These are phyloP conservation scores for Aspergillus sp. DNA, from an alignment of 2,329 filamentous ascomycete genomes.

Conservation along the genomic window DNA sequence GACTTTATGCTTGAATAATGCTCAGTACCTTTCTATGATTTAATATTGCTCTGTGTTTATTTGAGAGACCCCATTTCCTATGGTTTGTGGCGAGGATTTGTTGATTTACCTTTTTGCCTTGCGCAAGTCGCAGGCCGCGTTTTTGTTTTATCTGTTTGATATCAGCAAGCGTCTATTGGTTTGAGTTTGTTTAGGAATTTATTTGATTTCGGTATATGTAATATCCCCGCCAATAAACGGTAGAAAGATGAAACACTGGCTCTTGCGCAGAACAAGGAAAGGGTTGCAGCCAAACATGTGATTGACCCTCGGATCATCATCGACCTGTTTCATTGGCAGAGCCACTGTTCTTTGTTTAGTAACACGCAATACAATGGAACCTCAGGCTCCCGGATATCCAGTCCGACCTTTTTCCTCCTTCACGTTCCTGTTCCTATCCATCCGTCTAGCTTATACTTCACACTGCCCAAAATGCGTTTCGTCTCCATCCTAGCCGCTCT, in stretches of 20 bases:
- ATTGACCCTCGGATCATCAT: not conserved
- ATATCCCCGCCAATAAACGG: not conserved
- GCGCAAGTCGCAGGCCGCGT: conserved; percentile 21
- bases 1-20: conserved; percentile 17
- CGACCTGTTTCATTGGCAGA: too few relatives aligned
- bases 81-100: conserved; percentile 19
- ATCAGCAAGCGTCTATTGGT: conserved; percentile 23
- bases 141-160: conserved; percentile 20
- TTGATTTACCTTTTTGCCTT: conserved; percentile 21
- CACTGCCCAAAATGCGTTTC: not conserved
- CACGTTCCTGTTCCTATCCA: not conserved
- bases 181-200: conserved; percentile 15
- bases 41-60: conserved; percentile 8
- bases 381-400: too few relatives aligned
- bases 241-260: not conserved
- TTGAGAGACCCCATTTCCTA: conserved; percentile 20
- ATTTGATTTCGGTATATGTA: conserved; percentile 11
- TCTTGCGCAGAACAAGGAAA: too few relatives aligned
- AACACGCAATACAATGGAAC: too few relatives aligned
- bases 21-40: conserved; percentile 12
- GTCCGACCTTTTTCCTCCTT: not conserved
- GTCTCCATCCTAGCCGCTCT: not conserved
- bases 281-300: not conserved
- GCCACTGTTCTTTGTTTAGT: too few relatives aligned
- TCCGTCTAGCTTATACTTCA: not conserved